Base-by-base conservation (phyloP, 1,139 yeast genomes). In the Debaryomycetaceae sp. region DNA sequence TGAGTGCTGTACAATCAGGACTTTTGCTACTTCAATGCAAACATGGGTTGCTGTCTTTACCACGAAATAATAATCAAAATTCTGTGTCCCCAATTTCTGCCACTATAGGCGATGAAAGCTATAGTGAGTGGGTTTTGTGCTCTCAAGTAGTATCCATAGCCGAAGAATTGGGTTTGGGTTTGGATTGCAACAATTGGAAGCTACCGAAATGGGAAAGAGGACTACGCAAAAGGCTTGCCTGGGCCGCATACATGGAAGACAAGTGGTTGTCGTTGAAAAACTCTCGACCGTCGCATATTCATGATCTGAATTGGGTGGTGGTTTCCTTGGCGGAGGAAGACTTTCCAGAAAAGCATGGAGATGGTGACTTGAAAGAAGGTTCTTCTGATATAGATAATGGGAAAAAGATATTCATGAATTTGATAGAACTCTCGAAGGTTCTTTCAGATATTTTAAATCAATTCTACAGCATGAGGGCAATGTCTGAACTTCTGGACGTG, bases 141-240 rank as follows among this genome's bases (percentile, higher is more conserved):
- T 86, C 95, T 1, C 95, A 89, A 56, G 89, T 90, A 27, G 91
- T 87, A 4, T 87, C 95, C 0, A 64, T 89, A 27, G 83, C 96
- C 0, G 96, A 89, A 60, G 95, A 90, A 53, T 67, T 90, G 34
- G 97, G 97, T 0, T 68, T 90, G 9, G 96, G 96, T 0, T 72
- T 87, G 14, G 91, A 89, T 58, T 90, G 97, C 59, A 82, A 85
- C 45, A 79, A 78, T 49, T 90, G 97, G 97, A 83, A 87, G 56
- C 65, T 90, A 34, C 97, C 97, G 0, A 83, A 85, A 55, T 90
- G 97, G 97, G 97, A 90, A 59, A 73, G 95, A 43, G 93, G 95
- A 1, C 66, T 90, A 40, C 72, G 97, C 42, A 80, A 88, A 55
- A 72, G 97, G 45, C 66, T 90, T 42, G 96, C 96, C 0, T 90